Percentiles rank a stretch among this genome's conserved stretches.
These are phyloP conservation scores for Nigrospora osmanthi DNA, from an alignment of 2,329 filamentous ascomycete genomes.

Conservation along the genomic window DNA sequence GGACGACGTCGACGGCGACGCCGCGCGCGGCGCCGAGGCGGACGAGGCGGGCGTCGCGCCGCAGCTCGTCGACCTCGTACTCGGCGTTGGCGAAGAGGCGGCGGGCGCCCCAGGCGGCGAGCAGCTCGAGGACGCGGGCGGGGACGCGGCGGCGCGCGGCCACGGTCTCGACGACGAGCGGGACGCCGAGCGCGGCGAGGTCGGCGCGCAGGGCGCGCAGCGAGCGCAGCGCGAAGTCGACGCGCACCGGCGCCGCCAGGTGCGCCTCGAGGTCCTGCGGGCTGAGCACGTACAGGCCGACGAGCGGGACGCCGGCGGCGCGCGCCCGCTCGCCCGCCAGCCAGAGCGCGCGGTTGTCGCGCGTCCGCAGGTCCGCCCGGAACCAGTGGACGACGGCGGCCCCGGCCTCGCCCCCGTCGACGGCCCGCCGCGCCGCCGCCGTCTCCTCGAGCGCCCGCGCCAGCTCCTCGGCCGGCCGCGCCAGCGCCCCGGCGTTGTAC, in stretches of 20 bases:
- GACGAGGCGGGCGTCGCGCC: slow-evolving; percentile 65
- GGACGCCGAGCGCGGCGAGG: slow-evolving; percentile 64
- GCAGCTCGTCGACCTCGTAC: slow-evolving; percentile 85
- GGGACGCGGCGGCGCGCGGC: slow-evolving; percentile 57
- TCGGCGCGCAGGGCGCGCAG: slow-evolving; percentile 58
- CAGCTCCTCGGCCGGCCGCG: slow-evolving; percentile 66
- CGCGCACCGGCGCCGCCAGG: slow-evolving; percentile 59
- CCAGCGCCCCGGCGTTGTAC: slow-evolving; percentile 63
- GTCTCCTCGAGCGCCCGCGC: slow-evolving; percentile 55
- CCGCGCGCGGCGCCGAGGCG: slow-evolving; percentile 51
- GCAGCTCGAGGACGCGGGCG: slow-evolving; percentile 53
- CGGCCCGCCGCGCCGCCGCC: slow-evolving; percentile 36
- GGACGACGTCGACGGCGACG: slow-evolving; percentile 62
- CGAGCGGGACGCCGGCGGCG: slow-evolving; percentile 59
- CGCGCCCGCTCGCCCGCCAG: slow-evolving; percentile 61
- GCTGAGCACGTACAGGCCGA: slow-evolving; percentile 72
- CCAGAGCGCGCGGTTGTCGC: slow-evolving; percentile 66
- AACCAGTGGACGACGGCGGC: slow-evolving; percentile 82
- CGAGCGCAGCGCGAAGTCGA: slow-evolving; percentile 75
- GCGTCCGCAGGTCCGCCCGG: slow-evolving; percentile 68
- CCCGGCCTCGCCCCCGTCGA: slow-evolving; percentile 38
- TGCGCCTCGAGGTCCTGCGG: slow-evolving; percentile 83
- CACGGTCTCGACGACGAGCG: slow-evolving; percentile 67
- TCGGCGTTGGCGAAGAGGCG: slow-evolving; percentile 80
- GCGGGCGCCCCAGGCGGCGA: slow-evolving; percentile 63